Base-by-base conservation (phyloP, 2,329 filamentous ascomycete genomes). In the Lecanosticta acicola region DNA sequence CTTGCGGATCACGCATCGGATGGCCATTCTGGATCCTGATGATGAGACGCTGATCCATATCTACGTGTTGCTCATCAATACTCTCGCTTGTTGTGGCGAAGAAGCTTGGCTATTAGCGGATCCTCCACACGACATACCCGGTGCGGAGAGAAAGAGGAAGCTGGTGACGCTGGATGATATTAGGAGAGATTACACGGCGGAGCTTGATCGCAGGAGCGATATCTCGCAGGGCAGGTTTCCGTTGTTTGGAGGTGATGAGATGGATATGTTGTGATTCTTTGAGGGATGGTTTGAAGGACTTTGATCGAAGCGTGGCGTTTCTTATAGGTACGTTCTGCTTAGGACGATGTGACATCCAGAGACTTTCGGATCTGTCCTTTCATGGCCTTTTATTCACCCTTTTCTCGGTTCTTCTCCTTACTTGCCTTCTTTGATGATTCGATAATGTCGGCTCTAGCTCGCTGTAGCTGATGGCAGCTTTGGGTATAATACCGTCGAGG, bases 11-110 rank as follows among this genome's bases (percentile, higher is more conserved):
- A 46, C 51, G 11, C 53, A 55, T 10, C 49, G 52, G 5, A 41
- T 53, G 4, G 46, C 43, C 8, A 38, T 57, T 35, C 58, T 54
- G 32, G 60, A 65, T 47, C 69, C 71, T 1, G 71, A 75, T 38
- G 77, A 78, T 50, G 75, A 77, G 48, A 74, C 73, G 32, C 62
- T 81, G 24, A 81, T 84, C 38, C 80, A 85, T 56, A 84, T 87
- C 60, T 93, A 94, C 59, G 72, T 97, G n/a, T 77, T 89, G 50
- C 78, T 98, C 36, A 94, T 98, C 71, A 98, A 98, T 64, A 84
- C 88, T 1, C 74, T 98, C 50, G 87, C 85, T 55, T 95, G 88
- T 53, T 88, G 96, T 33, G 81, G 86, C 48, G 80, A 87, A 81
- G 35, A 82, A 48, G 84, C 84, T 1, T 98, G 94, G 79, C 80